phyloP scores from a whole-genome alignment of 73 alveolate genomes.

The Breviolum minutum region DNA sequence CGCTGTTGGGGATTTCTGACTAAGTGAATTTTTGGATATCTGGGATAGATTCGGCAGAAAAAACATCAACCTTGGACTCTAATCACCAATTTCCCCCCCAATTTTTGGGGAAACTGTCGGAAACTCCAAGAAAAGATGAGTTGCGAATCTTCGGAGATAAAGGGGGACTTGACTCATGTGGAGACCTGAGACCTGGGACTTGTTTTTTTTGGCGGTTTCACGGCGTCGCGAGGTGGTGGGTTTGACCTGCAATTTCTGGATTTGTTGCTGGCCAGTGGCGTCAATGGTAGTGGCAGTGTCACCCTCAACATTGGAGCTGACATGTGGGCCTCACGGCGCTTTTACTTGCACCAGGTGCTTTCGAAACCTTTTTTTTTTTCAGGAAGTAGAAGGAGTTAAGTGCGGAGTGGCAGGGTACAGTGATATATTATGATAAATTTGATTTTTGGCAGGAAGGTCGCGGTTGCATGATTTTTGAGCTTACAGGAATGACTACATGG shows the following conservation, averaged over 20 bases:
- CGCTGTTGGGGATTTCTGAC: too few species aligned
- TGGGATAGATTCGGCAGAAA: too few species aligned
- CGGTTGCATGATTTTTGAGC: neutral
- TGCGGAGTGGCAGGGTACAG: neutral
- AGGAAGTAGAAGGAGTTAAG: neutral
- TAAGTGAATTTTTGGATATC: too few species aligned
- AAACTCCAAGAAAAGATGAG: too few species aligned
- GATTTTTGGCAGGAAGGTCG: neutral
- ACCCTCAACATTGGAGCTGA: neutral
- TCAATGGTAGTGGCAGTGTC: neutral
- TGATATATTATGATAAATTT: neutral
- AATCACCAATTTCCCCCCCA: too few species aligned
- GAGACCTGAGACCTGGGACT: too few species aligned
- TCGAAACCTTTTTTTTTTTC: neutral
- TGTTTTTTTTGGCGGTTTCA: too few species aligned
- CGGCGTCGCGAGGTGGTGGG: neutral
- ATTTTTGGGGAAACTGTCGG: too few species aligned
- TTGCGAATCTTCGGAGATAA: too few species aligned
- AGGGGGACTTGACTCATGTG: too few species aligned
- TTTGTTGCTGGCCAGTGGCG: neutral
- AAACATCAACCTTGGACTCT: too few species aligned
- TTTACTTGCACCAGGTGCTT: neutral
- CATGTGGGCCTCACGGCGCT: slow-evolving; percentile 5
- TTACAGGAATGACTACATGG: neutral
- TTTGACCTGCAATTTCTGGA: neutral